A percentile compares a stretch with the other conserved stretches of the same genome.
Conservation (phyloP, 179 eudicot genomes). For the Heliamphora pulchella region DNA sequence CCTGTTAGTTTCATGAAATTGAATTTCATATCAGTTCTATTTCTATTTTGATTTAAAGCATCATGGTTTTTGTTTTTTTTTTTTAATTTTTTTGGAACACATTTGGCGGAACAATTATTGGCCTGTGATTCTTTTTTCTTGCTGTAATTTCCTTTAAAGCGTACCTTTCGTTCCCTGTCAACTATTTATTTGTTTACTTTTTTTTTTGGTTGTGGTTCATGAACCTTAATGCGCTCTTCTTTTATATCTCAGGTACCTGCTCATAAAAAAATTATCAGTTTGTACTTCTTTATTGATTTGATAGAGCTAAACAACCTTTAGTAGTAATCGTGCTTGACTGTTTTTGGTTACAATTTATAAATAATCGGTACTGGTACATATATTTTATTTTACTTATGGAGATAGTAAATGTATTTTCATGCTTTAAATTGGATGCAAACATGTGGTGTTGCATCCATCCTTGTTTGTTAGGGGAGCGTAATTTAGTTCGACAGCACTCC, state of each 20-base stretch:
- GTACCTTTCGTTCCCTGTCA: background rate
- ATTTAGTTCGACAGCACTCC: too few relatives aligned
- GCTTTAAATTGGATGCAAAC: too few relatives aligned
- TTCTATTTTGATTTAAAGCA: background rate
- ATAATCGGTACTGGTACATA: too few relatives aligned
- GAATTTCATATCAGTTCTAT: background rate
- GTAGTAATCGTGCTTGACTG: too few relatives aligned
- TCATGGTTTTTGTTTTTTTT: background rate
- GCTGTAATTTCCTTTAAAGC: too few relatives aligned
- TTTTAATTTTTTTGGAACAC: background rate
- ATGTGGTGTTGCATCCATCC: too few relatives aligned
- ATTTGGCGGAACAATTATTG: background rate
- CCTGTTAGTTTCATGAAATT: slow-evolving; percentile 8
- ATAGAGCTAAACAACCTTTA: background rate
- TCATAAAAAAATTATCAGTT: background rate
- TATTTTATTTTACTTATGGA: too few relatives aligned
- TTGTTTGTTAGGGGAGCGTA: too few relatives aligned
- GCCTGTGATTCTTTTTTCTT: background rate
- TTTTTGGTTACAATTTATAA: too few relatives aligned
- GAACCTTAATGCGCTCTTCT: background rate
- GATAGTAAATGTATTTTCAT: too few relatives aligned
- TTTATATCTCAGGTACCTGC: background rate
- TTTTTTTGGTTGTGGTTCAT: background rate
- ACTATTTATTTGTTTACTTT: background rate
- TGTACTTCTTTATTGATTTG: background rate